Percentiles rank a stretch among this genome's conserved stretches.
phyloP scores from a whole-genome alignment of 352 stramenopile species.

The Pythium aquatile region DNA sequence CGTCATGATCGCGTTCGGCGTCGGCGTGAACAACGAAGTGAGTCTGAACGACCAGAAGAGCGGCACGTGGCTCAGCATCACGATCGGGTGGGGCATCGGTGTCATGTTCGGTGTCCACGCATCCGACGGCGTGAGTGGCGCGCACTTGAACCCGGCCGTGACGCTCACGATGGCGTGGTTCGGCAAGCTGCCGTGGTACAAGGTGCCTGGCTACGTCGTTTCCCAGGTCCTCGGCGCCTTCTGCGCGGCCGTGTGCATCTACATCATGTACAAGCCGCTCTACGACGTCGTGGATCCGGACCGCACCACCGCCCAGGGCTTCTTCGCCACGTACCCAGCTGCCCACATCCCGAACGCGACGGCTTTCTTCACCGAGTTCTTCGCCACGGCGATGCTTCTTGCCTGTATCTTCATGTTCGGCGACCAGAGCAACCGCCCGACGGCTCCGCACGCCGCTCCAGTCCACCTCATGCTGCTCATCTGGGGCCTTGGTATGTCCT shows the following conservation, averaged over 20 bases:
- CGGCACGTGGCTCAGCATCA: constrained; percentile 71
- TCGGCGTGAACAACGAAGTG: constrained; percentile 62
- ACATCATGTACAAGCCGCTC: constrained; percentile 48
- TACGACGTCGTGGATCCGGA: constrained; percentile 50
- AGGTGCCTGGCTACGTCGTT: constrained; percentile 44
- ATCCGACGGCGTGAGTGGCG: constrained; percentile 50
- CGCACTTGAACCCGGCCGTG: constrained; percentile 68
- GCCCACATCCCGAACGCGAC: constrained; percentile 37
- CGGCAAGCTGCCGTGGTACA: constrained; percentile 49
- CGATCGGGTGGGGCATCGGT: constrained; percentile 67
- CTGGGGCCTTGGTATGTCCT: constrained; percentile 55
- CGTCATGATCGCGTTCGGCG: constrained; percentile 64
- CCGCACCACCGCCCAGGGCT: constrained; percentile 30
- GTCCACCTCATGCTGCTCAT: constrained; percentile 45
- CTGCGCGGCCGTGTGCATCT: constrained; percentile 40
- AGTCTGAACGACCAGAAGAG: constrained; percentile 46
- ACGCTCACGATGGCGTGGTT: constrained; percentile 53
- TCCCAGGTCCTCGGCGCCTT: constrained; percentile 51
- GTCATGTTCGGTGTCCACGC: constrained; percentile 71
- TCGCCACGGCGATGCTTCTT: constrained; percentile 45
- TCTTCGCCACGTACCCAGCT: constrained; percentile 56
- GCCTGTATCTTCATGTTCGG: constrained; percentile 46
- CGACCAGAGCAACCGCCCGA: constrained; percentile 49
- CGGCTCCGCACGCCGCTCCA: constrained; percentile 34
- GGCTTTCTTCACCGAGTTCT: constrained; percentile 48